A percentile compares a stretch with the other conserved stretches of the same genome.
phyloP scores from a whole-genome alignment of 352 stramenopile species.

The Pythium brachiatum region DNA sequence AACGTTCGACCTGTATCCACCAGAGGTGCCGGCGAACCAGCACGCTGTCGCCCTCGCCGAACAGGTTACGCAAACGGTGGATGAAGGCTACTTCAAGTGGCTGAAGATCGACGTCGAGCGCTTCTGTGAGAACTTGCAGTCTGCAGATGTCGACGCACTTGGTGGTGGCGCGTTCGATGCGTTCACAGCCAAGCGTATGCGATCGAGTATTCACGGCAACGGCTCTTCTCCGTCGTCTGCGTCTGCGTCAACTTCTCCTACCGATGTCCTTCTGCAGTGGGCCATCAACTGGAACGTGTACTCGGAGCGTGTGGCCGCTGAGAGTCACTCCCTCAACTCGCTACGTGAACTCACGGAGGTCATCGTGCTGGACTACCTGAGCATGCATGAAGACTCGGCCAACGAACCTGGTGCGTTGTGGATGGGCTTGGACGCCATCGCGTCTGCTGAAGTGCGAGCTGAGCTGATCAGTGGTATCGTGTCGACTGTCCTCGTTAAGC shows the following conservation, averaged over 20 bases:
- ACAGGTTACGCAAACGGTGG: constrained; percentile 51
- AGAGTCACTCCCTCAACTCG: constrained; percentile 78
- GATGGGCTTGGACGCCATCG: constrained; percentile 57
- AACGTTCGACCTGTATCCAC: constrained; percentile 59
- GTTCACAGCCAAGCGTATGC: constrained; percentile 65
- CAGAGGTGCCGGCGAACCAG: constrained; percentile 61
- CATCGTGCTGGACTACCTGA: constrained; percentile 73
- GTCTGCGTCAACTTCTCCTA: constrained; percentile 37
- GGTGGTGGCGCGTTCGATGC: constrained; percentile 36
- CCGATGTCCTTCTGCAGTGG: constrained; percentile 50
- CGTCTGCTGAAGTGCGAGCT: constrained; percentile 50
- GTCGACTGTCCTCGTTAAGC: constrained; percentile 54
- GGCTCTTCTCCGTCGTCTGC: constrained; percentile 34
- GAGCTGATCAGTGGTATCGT: constrained; percentile 69
- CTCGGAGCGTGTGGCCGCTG: constrained; percentile 75
- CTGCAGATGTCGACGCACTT: constrained; percentile 47
- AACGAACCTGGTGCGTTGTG: constrained; percentile 39
- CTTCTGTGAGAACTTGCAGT: constrained; percentile 64
- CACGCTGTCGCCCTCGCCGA: constrained; percentile 70
- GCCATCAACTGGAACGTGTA: constrained; percentile 84
- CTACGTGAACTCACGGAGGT: constrained; percentile 77
- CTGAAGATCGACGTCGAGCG: constrained; percentile 75
- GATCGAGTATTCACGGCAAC: constrained; percentile 34
- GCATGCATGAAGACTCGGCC: constrained; percentile 37
- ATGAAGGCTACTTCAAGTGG: constrained; percentile 78